Base-by-base conservation (phyloP, 805 yeast genomes). In the Ogataea philodendri region DNA sequence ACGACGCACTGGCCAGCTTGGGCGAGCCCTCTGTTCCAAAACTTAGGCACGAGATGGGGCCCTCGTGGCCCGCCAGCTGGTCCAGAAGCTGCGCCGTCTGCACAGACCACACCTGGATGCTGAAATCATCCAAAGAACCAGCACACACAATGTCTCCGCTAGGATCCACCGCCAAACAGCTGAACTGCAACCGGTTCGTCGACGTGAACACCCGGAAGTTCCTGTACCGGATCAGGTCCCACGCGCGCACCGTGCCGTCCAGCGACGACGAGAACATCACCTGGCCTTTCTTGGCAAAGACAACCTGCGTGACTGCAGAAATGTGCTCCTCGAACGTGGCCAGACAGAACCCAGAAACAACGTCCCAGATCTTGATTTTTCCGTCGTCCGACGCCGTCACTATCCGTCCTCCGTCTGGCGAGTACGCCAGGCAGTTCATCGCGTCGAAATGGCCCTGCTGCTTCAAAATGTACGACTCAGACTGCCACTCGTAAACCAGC, bases 381-480 rank as follows among this genome's bases (percentile, higher is more conserved):
- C 98, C 98, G 58, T 93, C 98, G 55, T 90, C 97, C 1, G 96
- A 76, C 3, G 95, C 97, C 1, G 97, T 90, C 4, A 90, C 93
- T 4, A 90, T 72, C 50, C 87, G 73, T 3, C 95, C 75, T 1
- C 97, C 98, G 65, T 93, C 98, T 0, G 97, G 96, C 1, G 97
- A 86, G 53, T 93, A 93, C 21, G 83, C 76, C 28, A 93, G 57
- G 10, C 87, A 71, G 54, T 87, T 90, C 59, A 88, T 76, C 0
- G 96, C 70, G 59, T 93, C 98, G 55, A 85, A 90, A 62, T 93
- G 98, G 15, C 97, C 97, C 62, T 93, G 98, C 58, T 93, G 98
- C 57, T 90, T 89, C 46, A 93, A 67, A 30, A 93, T 83, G 56
- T 90, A 93, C 0, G 96, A 85, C 59, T 93, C 98, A 4, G 95